Evolutionary conservation across 192 early-diverging fungal species (phyloP), one percentile per base, ranked within the genome.

Genomic region (Coemansia sp.): DNA sequence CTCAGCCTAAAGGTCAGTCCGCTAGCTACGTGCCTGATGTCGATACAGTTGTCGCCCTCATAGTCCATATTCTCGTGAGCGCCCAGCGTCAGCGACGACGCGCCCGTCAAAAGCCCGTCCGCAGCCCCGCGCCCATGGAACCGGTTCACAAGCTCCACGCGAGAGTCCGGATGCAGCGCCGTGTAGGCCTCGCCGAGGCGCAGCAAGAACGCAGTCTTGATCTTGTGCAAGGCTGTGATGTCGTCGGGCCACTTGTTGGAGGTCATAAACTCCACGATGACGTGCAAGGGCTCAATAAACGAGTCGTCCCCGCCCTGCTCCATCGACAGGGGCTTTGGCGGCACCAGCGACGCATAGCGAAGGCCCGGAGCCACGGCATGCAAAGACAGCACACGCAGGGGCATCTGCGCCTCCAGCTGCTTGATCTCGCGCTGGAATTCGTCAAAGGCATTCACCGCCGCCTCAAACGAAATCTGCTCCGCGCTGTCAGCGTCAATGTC

Each of bases 221-320:
- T 87, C 41, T 91, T 89, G 83, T 95, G 90, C 58, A 99, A 85
- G 6, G 95, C 93, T 3, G 70, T 75, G 2, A 96, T 75, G 59
- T 97, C 91, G 77, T 92, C 89, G 16, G 96, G 95, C 94, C 95
- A 99, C 68, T 91, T 88, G 33, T 73, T 82, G 10, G 93, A 93
- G 9, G 75, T 59, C 60, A 95, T 91, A 77, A 99, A 92, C 67
- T 94, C 91, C 43, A 99, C 83, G 9, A 91, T 58, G 4, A 94
- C 86, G 28, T 94, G 91, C 61, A 94, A 77, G 11, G 90, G 87
- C 61, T 88, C 87, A 31, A 90, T 82, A 61, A 77, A 91, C 23
- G 68, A 48, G 48, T 70, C 86, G 64, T 34, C 83, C 74, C n/a
- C 73, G 62, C 31, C 84, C 64, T 57, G 77, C 77, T 34, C 59